Evolutionary conservation across 306 rosid species (phyloP), one percentile per base, ranked within the genome.

Genomic region (Aeschynomene evenia): DNA sequence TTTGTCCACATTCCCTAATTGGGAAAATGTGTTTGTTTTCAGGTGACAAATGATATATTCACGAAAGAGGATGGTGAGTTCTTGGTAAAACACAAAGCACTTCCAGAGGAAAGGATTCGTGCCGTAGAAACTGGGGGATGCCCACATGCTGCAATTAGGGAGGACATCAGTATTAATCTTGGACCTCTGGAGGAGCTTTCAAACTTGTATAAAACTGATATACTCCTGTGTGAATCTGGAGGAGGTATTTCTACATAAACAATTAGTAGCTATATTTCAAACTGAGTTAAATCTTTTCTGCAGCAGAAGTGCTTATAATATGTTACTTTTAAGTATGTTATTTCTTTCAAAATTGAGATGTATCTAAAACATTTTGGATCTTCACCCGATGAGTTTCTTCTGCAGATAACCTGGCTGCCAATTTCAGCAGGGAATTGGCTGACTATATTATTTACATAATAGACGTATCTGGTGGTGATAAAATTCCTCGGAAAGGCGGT

Each of bases 101-200:
- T 94, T 48, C 95, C 97, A 0, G 88, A 87, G 73, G 99, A 94
- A 82, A 91, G 99, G 68, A 94, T 94, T 26, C 89, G 97, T 29
- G 99, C 99, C 21, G 95, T 94, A 20, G 99, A 94, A 84, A 91
- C 97, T 57, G 99, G 97, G 29, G 99, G 97, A 8, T 94, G 99
- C 52, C 99, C 99, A 0, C 99, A 89, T 29, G 99, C 99, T 51
- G 99, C 99, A 0, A 88, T 94, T 70, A 82, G 96, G 3, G 99
- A 94, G 77, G 99, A 94, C 71, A 94, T 94, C 49, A 94, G 99
- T 81, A 91, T 94, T 63, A 94, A 94, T 80, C 99, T 94, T 62
- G 99, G 99, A 11, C 97, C 99, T 0, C 82, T 94, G 1, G 99
- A 94, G 58, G 95, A 94, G 83, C 97, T 94, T 51, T 94, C 99